phyloP scores from a whole-genome alignment of 2,329 filamentous ascomycete species.

The Pseudogymnoascus sp. region DNA sequence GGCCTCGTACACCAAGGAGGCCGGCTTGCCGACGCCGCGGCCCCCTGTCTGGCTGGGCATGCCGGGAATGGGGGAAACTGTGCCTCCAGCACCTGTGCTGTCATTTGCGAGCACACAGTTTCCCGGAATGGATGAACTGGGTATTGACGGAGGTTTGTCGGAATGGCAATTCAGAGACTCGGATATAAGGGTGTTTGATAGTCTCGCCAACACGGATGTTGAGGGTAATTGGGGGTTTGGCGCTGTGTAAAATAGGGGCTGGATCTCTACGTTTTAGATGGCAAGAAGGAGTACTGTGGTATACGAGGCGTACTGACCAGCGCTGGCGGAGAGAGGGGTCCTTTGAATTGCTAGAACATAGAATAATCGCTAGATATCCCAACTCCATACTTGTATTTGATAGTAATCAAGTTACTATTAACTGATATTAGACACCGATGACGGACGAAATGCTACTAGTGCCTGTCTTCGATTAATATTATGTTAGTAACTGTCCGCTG shows the following conservation, averaged over 20 bases:
- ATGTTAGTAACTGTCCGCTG: too few species aligned
- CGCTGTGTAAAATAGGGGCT: not conserved
- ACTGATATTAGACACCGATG: not conserved
- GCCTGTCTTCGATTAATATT: not conserved
- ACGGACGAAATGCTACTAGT: not conserved
- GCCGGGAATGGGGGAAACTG: not conserved
- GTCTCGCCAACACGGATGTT: slow-evolving; percentile 25
- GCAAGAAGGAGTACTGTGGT: not conserved
- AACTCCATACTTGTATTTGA: not conserved
- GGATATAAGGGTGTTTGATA: slow-evolving; percentile 26
- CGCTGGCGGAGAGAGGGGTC: too few species aligned
- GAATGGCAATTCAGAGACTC: slow-evolving; percentile 17
- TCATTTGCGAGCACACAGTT: slow-evolving; percentile 19
- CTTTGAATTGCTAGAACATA: not conserved
- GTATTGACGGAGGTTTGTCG: slow-evolving; percentile 14
- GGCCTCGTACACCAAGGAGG: not conserved
- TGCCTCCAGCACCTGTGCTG: slow-evolving; percentile 12
- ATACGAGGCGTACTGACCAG: not conserved
- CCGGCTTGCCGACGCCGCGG: not conserved
- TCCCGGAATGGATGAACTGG: slow-evolving; percentile 11
- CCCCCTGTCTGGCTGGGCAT: not conserved
- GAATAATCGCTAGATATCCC: not conserved
- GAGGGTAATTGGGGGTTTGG: slow-evolving; percentile 26
- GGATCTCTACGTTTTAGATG: not conserved
- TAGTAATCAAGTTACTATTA: not conserved